phyloP scores from a whole-genome alignment of 352 stramenopile species.

The Pythium monospermum region DNA sequence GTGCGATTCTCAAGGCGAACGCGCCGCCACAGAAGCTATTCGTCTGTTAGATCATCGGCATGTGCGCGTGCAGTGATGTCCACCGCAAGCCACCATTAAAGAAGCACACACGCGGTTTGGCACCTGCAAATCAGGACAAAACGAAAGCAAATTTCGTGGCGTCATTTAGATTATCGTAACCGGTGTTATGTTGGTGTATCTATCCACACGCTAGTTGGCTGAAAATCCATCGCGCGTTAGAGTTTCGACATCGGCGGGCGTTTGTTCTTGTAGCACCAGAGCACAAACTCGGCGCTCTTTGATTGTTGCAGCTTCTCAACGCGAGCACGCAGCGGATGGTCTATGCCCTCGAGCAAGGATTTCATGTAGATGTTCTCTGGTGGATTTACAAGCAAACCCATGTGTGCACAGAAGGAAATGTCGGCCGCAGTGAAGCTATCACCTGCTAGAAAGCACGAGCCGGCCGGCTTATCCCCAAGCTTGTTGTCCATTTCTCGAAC shows the following conservation, averaged over 20 bases:
- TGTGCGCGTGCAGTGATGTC: too few species aligned
- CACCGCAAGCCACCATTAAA: too few species aligned
- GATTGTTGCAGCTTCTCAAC: constrained; percentile 28
- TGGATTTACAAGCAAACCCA: constrained; percentile 33
- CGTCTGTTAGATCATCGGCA: too few species aligned
- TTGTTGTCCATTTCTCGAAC: constrained; percentile 2
- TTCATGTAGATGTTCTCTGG: constrained; percentile 34
- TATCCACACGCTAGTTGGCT: too few species aligned
- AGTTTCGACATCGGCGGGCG: constrained; percentile 19
- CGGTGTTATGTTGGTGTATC: too few species aligned
- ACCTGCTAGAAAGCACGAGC: constrained; percentile 33
- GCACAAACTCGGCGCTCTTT: constrained; percentile 38
- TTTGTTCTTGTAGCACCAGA: constrained; percentile 52
- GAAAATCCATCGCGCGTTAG: background rate
- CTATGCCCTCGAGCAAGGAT: constrained; percentile 24
- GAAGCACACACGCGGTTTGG: too few species aligned
- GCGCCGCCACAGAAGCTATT: too few species aligned
- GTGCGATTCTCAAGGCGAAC: too few species aligned
- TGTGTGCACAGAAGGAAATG: constrained; percentile 48
- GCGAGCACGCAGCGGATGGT: constrained; percentile 26
- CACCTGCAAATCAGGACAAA: too few species aligned
- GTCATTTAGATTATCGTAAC: too few species aligned
- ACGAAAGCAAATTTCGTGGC: too few species aligned
- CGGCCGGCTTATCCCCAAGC: constrained; percentile 35
- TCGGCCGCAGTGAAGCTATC: constrained; percentile 41